Conservation (phyloP, 208 protist genomes). For the Crithidia bombi region DNA sequence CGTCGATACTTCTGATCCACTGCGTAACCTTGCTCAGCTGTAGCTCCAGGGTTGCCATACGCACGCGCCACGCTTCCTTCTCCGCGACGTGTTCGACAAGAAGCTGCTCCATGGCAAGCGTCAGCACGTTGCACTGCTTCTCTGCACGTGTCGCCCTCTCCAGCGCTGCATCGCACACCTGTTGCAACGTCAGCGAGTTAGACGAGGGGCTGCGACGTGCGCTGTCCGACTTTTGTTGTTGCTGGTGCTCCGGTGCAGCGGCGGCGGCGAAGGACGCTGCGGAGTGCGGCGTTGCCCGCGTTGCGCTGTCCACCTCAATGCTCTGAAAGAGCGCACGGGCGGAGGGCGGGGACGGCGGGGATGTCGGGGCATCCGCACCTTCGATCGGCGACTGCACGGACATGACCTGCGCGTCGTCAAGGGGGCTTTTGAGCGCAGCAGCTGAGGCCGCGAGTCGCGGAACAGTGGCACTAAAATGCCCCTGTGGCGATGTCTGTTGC, state of each 20-base stretch:
- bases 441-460: neutral
- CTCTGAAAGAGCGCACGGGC: slow-evolving; percentile 34
- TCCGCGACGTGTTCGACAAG: slow-evolving; percentile 24
- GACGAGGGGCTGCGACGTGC: neutral
- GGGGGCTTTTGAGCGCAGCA: neutral
- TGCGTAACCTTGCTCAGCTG: slow-evolving; percentile 18
- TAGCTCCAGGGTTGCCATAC: slow-evolving; percentile 28
- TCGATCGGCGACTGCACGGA: slow-evolving; percentile 8
- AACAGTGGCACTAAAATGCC: slow-evolving; percentile 4
- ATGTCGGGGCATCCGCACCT: slow-evolving; percentile 4
- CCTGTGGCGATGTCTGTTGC: neutral
- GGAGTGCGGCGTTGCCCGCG: neutral
- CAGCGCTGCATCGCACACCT: slow-evolving; percentile 26
- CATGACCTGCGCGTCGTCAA: neutral
- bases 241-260: neutral
- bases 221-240: neutral
- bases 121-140: slow-evolving; percentile 28
- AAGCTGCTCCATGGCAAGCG: slow-evolving; percentile 33
- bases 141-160: slow-evolving; percentile 29
- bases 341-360: slow-evolving; percentile 25
- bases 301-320: slow-evolving; percentile 18
- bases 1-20: slow-evolving; percentile 33
- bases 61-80: slow-evolving; percentile 24
- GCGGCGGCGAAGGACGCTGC: neutral
- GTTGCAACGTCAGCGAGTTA: slow-evolving; percentile 9